Evolutionary conservation across 148 eudicot genomes (phyloP), one percentile per base, ranked within the genome.

Genomic region (Diospyros lotus): DNA sequence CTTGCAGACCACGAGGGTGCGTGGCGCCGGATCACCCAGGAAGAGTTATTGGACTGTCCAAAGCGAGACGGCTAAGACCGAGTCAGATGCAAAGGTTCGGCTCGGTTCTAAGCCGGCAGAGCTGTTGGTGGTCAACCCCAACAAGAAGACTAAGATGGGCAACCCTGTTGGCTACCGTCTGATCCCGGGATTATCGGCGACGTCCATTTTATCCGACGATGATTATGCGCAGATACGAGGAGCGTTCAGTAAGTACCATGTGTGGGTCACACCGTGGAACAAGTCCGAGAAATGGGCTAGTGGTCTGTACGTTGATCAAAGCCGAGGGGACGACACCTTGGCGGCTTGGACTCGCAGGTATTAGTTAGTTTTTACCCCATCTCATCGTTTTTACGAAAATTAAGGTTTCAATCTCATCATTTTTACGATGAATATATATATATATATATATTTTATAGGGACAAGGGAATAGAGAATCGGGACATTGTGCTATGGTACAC

Each of bases 271-370:
- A 52, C 86, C 84, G 0, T 82, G 80, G 77, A 87, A 85, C 64
- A 81, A 77, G 83, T 80, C 87, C 44, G 94, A 86, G 69, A 84
- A 81, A 76, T 83, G 94, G 91, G 89, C 83, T 45, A 82, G 86
- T 55, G 88, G 88, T 0, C 40, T 80, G 40, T 87, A 78, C 64
- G 48, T 76, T 69, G 89, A 86, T 73, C 84, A 86, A 46, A 81
- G 86, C 63, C 71, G 44, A 38, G 91, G 91, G 18, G 84, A 79
- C 40, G 85, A 84, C 58, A 59, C 9, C 41, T 50, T 86, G 52
- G 80, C 83, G 38, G 62, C 60, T 39, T 84, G 85, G 85, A 83
- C 70, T 72, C 69, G 39, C 64, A 79, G 89, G 85, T 83, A 79
- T 1, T 1, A 9, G 51, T 44, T 69, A 13, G 12, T 51, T 65